Evolutionary conservation across 2,329 filamentous ascomycete species (phyloP), one percentile per base, ranked within the genome.

Genomic region (Cladosporium halotolerans): DNA sequence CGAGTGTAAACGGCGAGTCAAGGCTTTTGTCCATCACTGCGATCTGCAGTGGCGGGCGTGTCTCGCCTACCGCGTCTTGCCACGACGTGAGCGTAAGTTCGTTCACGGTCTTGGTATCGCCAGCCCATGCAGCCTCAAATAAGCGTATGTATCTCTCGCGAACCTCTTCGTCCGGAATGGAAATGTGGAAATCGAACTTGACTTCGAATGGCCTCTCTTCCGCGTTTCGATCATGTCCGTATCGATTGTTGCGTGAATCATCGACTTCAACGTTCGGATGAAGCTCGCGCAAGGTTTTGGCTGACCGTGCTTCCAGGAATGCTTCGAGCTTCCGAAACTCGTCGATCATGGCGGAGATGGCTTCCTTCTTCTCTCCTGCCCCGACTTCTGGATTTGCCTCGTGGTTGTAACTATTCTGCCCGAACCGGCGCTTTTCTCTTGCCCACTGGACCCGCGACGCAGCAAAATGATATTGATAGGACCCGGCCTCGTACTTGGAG

Each of bases 91-190:
- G 70, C 1, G 84, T 86, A 36, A 88, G 72, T 11, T 71, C 67
- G 63, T 86, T 88, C 67, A 92, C 81, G 3, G 73, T 81, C 1
- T 80, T 73, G 1, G 86, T 58, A 59, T 93, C 80, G n/a, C 84
- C 85, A 4, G 62, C 62, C 86, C 86, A 93, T 4, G 82, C 82
- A 34, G 87, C 87, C 63, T 92, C 82, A 65, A 88, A 87, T 72
- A 92, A 68, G 57, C 79, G 71, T 5, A 86, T 57, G 57, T 90
- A 92, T 0, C 78, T 83, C 33, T 75, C 71, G 23, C 74, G 75
- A 46, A 76, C 78, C 38, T 71, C 72, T 2, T 79, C 77, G 0
- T 78, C 85, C 9, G 79, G 57, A 71, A 80, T 62, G 58, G 72
- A 31, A 3, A 71, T 56, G 1, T 52, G 54, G 65, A 88, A 88